These are phyloP conservation scores for Coniochaeta sp. DNA, from an alignment of 2,329 filamentous ascomycete species.

Conservation along the genomic window DNA sequence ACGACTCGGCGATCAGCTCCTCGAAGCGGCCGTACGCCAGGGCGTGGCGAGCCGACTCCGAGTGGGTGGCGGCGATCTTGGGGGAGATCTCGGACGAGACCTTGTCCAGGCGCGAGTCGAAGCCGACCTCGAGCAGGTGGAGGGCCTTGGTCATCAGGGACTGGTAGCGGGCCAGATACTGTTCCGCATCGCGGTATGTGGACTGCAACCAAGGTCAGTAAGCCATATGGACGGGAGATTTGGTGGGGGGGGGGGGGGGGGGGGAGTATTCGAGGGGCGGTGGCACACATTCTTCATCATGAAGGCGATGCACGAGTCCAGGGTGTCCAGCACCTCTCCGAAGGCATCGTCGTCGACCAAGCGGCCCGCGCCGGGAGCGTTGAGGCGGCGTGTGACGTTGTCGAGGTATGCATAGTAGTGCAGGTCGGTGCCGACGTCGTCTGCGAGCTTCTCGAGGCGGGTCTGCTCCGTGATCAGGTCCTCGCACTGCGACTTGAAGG, in stretches of 20 bases:
- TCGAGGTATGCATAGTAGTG: conserved; percentile 94
- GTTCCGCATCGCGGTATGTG: conserved; percentile 77
- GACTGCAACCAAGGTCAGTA: conserved; percentile 40
- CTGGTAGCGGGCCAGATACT: conserved; percentile 82
- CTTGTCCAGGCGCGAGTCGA: conserved; percentile 43
- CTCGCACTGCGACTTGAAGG: conserved; percentile 88
- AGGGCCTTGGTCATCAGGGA: conserved; percentile 65
- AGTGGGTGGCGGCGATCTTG: conserved; percentile 47
- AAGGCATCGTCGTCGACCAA: conserved; percentile 81
- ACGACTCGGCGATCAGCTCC: conserved; percentile 49
- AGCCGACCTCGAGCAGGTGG: conserved; percentile 53
- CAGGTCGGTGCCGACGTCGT: conserved; percentile 82
- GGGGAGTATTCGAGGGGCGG: too few species aligned
- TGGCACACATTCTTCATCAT: conserved; percentile 74
- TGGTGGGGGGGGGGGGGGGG: too few species aligned
- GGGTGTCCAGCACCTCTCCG: conserved; percentile 75
- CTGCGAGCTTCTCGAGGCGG: conserved; percentile 68
- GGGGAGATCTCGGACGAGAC: conserved; percentile 46
- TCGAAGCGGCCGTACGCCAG: conserved; percentile 54
- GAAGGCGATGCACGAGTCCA: conserved; percentile 88
- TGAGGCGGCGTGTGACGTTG: conserved; percentile 79
- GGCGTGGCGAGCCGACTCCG: conserved; percentile 51
- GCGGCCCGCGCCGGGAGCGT: conserved; percentile 82
- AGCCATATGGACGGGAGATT: conserved; percentile 5
- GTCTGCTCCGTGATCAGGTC: conserved; percentile 76